Conservation (phyloP, 78 protist genomes). For the Speleostelium caveatum region DNA sequence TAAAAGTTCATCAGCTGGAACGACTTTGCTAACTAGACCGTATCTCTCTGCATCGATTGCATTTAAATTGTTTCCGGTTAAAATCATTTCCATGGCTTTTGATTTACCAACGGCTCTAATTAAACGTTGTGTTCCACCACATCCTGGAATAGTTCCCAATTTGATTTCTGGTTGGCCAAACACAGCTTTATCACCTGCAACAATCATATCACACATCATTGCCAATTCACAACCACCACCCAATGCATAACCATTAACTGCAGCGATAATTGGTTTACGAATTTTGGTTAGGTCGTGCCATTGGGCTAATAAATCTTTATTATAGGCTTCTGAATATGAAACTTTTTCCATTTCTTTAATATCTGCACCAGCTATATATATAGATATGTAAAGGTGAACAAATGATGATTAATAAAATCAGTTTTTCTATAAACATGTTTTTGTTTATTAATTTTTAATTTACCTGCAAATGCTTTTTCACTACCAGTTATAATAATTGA, state of each 20-base stretch:
- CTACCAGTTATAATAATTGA: slow-evolving; percentile 94
- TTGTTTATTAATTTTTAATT: not conserved
- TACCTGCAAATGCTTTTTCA: slow-evolving; percentile 94
- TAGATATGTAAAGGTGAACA: not conserved
- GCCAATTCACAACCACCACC: slow-evolving; percentile 99
- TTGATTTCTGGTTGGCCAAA: slow-evolving; percentile 98
- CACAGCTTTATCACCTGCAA: slow-evolving; percentile 90
- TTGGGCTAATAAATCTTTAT: slow-evolving; percentile 81
- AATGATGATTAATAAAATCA: too few species aligned
- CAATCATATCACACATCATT: slow-evolving; percentile 96
- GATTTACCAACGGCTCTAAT: slow-evolving; percentile 95
- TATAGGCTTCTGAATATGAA: slow-evolving; percentile 78
- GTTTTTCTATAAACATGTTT: not conserved
- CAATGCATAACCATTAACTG: slow-evolving; percentile 97
- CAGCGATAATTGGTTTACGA: slow-evolving; percentile 97
- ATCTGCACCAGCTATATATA: slow-evolving; percentile 96
- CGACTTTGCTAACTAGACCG: slow-evolving; percentile 91
- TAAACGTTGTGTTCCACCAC: slow-evolving; percentile 98
- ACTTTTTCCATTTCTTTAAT: slow-evolving; percentile 94
- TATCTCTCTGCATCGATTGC: slow-evolving; percentile 87
- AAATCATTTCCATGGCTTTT: slow-evolving; percentile 95
- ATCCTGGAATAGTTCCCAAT: slow-evolving; percentile 98
- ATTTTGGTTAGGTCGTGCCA: slow-evolving; percentile 77
- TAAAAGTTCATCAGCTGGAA: slow-evolving; percentile 87
- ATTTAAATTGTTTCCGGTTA: slow-evolving; percentile 88